Base-by-base conservation (phyloP, 306 rosid species). In the Ochetophila trinervis region DNA sequence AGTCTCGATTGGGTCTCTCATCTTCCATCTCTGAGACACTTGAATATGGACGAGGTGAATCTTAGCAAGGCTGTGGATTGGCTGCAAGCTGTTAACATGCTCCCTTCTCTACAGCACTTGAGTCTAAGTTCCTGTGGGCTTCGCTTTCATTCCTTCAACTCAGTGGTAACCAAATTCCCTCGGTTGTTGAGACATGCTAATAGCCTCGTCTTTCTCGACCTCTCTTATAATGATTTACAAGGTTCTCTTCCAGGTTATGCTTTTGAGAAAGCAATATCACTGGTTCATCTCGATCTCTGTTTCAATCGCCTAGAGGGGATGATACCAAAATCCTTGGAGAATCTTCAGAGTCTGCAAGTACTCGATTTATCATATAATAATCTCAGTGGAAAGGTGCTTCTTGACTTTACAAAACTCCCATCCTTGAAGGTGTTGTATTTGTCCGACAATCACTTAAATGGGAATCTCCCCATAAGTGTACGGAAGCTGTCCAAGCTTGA, bases 21-120 rank as follows among this genome's bases (percentile, higher is more conserved):
- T 32, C 57, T 65, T 21, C 30, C 58, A 16, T 49, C 57, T 14
- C 11, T 49, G 16, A n/a, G 30, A 49, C 30, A 30, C 68, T 24
- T 63, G 8, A 18, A 24, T 7, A 21, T 63, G 32, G 5, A 8
- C n/a, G 18, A 4, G 7, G 8, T 63, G 20, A 51, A 9, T 32
- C 45, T 63, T 16, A 63, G 68, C 57, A 17, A 14, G 19, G 23
- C 24, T 15, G 16, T 18, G 17, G 5, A 65, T 50, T 65, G 69
- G 69, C 27, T 65, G 34, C 32, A 49, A 13, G 11, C n/a, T n/a
- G 34, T 30, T 1, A 57, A 57, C 23, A 57, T 4, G 22, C 57
- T 24, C 18, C 35, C 73, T 35, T 68, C 73, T 4, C 34, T 68
- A 49, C 19, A 49, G 53, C 21, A 49, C 19, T 14, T 49, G 1